Evolutionary conservation across 768 basidiomycete species (phyloP).

Genomic region (Dacryopinax spathularia): DNA sequence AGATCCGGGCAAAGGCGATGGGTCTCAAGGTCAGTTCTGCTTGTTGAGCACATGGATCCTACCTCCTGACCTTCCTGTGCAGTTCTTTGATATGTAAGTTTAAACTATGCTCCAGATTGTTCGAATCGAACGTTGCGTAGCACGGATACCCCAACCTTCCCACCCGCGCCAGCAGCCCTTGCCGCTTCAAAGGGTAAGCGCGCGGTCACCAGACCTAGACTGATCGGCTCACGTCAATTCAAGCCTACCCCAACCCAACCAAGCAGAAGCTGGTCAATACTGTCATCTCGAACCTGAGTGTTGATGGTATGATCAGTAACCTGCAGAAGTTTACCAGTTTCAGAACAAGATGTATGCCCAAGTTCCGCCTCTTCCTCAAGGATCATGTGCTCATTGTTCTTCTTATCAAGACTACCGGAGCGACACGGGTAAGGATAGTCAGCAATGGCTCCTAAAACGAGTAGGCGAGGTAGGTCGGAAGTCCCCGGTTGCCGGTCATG

Average conservation of each 20-base stretch:
- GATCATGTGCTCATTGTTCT: constrained; percentile 6
- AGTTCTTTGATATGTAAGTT: constrained; percentile 65
- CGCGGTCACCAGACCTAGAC: constrained; percentile 9
- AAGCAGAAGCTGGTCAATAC: constrained; percentile 43
- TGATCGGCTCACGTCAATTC: not conserved
- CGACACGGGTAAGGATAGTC: constrained; percentile 66
- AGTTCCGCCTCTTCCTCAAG: constrained; percentile 15
- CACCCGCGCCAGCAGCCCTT: constrained; percentile 14
- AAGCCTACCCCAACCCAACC: constrained; percentile 41
- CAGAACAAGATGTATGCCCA: constrained; percentile 50
- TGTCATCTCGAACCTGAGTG: constrained; percentile 54
- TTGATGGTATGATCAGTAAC: constrained; percentile 47
- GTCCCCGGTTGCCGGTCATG: constrained; percentile 4
- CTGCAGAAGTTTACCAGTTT: constrained; percentile 56
- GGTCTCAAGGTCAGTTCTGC: constrained; percentile 24
- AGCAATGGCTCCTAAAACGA: constrained; percentile 57
- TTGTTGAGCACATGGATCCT: not conserved
- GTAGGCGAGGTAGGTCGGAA: constrained; percentile 41
- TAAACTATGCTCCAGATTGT: not conserved
- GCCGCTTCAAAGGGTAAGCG: not conserved
- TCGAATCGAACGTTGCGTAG: constrained; percentile 25
- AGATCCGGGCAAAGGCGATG: constrained; percentile 66
- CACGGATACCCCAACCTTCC: constrained; percentile 59
- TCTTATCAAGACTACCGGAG: constrained; percentile 49
- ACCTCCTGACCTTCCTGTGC: constrained; percentile 23